Conservation (phyloP, 2,329 filamentous ascomycete genomes). For the Venturia nashicola region DNA sequence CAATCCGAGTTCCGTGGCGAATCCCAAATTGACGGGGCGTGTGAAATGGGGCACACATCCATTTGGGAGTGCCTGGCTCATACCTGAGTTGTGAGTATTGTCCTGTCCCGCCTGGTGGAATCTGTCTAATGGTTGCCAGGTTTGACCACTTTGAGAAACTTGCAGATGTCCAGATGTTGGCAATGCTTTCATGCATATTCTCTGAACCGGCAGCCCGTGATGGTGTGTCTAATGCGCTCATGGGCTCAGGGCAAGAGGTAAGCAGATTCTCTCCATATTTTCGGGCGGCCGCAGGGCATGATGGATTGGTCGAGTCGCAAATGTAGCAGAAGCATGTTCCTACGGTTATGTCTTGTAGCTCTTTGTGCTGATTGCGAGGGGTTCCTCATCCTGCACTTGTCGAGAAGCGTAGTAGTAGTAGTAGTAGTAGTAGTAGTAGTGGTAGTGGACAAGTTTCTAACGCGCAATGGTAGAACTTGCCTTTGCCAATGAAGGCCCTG, state of each 20-base stretch:
- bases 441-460: neutral
- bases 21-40: slow-evolving; percentile 28
- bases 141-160: slow-evolving; percentile 47
- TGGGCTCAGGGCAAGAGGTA: slow-evolving; percentile 19
- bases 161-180: slow-evolving; percentile 53
- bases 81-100: slow-evolving; percentile 33
- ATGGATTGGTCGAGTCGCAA: neutral
- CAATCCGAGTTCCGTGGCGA: slow-evolving; percentile 24
- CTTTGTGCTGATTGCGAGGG: neutral
- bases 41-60: slow-evolving; percentile 47
- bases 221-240: slow-evolving; percentile 25
- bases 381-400: neutral
- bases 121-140: slow-evolving; percentile 10
- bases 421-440: neutral
- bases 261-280: neutral
- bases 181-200: slow-evolving; percentile 51
- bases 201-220: slow-evolving; percentile 33
- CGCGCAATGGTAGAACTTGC: slow-evolving; percentile 16
- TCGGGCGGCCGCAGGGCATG: neutral
- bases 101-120: neutral
- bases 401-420: neutral
- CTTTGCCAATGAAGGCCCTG: slow-evolving; percentile 30
- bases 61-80: slow-evolving; percentile 42
- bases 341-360: neutral
- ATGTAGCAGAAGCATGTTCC: neutral